These are phyloP conservation scores for Rostrohypoxylon terebratum DNA, from an alignment of 495 filamentous ascomycete species.

Conservation along the genomic window DNA sequence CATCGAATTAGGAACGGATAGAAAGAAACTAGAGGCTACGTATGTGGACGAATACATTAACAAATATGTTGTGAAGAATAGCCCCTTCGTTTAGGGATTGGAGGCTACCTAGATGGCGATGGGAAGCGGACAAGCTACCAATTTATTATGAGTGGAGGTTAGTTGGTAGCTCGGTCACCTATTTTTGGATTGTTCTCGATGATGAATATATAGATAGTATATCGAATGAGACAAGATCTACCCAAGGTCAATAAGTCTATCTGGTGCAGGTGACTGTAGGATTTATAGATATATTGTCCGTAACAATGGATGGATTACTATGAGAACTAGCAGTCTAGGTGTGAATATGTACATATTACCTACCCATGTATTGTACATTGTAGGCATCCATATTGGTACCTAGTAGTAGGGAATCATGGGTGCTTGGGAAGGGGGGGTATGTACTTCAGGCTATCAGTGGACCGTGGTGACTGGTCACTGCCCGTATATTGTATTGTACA, in stretches of 20 bases:
- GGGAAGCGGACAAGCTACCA: background rate
- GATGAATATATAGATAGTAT: background rate
- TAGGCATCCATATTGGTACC: background rate
- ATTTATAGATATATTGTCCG: background rate
- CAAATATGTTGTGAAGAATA: constrained; percentile 78
- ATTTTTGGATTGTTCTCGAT: constrained; percentile 2
- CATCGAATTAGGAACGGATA: constrained; percentile 77
- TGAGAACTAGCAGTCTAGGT: too few relatives aligned
- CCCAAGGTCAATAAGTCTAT: background rate
- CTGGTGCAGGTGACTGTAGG: background rate
- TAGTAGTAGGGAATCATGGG: too few relatives aligned
- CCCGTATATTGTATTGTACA: too few relatives aligned
- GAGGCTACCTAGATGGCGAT: constrained; percentile 9
- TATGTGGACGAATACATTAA: constrained; percentile 94
- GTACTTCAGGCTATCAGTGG: too few relatives aligned
- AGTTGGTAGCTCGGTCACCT: background rate
- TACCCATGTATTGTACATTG: too few relatives aligned
- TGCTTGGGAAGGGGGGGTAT: too few relatives aligned
- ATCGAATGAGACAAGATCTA: constrained; percentile 1
- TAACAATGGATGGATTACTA: too few relatives aligned
- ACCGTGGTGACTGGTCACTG: too few relatives aligned
- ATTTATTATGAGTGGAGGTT: background rate
- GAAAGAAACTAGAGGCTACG: constrained; percentile 78
- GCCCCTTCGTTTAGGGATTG: constrained; percentile 61
- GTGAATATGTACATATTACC: too few relatives aligned